Conservation (phyloP, 2,329 filamentous ascomycete genomes). For the Myriosclerotinia curreyana region DNA sequence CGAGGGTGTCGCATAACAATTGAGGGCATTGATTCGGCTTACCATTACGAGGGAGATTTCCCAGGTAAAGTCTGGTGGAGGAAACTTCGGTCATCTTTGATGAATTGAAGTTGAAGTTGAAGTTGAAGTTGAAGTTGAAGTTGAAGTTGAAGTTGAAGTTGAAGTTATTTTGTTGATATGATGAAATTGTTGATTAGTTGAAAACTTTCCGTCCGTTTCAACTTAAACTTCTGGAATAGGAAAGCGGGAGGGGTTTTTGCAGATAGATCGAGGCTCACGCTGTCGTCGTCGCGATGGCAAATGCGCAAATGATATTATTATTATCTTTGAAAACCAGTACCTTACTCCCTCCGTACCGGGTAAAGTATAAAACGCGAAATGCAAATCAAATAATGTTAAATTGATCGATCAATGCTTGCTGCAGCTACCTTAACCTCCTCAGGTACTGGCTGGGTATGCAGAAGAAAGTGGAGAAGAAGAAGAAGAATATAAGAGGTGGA, state of each 20-base stretch:
- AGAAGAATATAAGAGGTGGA: too few species aligned
- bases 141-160: conserved; percentile 11
- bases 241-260: not conserved
- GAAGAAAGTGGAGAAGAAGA: too few species aligned
- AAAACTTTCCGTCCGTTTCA: conserved; percentile 16
- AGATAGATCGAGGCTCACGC: not conserved
- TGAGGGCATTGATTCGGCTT: conserved; percentile 43
- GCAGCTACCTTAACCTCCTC: conserved; percentile 20
- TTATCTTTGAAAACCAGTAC: too few species aligned
- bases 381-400: conserved; percentile 16
- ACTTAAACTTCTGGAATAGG: not conserved
- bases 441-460: too few species aligned
- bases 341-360: too few species aligned
- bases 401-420: conserved; percentile 18
- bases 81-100: conserved; percentile 76
- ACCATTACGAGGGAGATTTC: conserved; percentile 96
- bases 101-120: conserved; percentile 12
- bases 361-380: not conserved
- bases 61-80: conserved; percentile 91
- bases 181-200: not conserved
- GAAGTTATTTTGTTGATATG: not conserved
- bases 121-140: not conserved
- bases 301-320: not conserved
- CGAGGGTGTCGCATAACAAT: conserved; percentile 10
- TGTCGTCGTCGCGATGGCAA: conserved; percentile 14